Evolutionary conservation across 129 eudicot species (phyloP), one percentile per base, ranked within the genome.

Genomic region (Chrysanthemum makinoi): DNA sequence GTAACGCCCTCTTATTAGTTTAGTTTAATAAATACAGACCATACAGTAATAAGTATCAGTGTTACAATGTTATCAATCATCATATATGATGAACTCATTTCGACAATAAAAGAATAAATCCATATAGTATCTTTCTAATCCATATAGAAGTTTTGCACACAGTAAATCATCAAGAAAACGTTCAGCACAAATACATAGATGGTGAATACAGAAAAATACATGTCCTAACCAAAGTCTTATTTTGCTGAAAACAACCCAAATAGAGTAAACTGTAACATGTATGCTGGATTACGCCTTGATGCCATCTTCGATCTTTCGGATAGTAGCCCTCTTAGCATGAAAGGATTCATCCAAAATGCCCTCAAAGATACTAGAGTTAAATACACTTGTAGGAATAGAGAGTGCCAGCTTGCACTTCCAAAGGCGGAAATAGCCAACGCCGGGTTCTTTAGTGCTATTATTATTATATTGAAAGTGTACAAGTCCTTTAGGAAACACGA

Each of bases 331-430:
- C 47, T 62, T 73, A 12, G 86, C 75, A 43, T 60, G 72, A 48
- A 82, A 78, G 28, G 86, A 82, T 49, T 67, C 79, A 12, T 77
- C 86, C 72, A 82, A 56, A 33, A 79, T 74, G 63, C 79, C 79
- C 58, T 74, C 72, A 51, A 68, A 73, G 46, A 79, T 79, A 50
- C 75, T 68, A 6, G 79, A 30, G 47, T 83, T 83, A 62, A 83
- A 83, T 1, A 83, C 72, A 51, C 81, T 62, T 10, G 62, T 24
- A 3, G 83, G 83, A 70, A 82, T 63, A 10, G 62, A 58, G 1
- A 68, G 70, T 70, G 19, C 83, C 81, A 81, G 76, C 17, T 65
- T 39, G 79, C 86, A 61, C 83, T 79, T 54, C 86, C 86, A 75
- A 83, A 83, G 2, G 83, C 68, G 0, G 0, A 83, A 20, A 83